These are phyloP conservation scores for Termitomyces sp. DNA, from an alignment of 768 basidiomycete species.

Conservation along the genomic window DNA sequence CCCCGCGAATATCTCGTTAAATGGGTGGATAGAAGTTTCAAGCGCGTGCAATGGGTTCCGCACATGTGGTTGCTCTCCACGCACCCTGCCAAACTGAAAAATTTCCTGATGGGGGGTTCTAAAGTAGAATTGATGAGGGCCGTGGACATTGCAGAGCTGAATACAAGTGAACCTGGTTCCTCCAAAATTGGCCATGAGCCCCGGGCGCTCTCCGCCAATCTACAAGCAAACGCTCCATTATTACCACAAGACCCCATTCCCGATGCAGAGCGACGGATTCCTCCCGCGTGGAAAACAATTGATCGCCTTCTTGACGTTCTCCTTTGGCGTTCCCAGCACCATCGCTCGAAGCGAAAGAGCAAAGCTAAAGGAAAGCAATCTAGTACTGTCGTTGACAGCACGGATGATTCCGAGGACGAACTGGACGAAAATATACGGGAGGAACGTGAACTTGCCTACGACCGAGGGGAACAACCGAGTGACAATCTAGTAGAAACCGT, in stretches of 20 bases:
- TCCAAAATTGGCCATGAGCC: constrained; percentile 43
- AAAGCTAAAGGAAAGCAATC: constrained; percentile 20
- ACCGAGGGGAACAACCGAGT: constrained; percentile 63
- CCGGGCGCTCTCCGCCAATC: constrained; percentile 29
- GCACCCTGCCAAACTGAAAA: constrained; percentile 62
- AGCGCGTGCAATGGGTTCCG: constrained; percentile 83
- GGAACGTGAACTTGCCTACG: constrained; percentile 39
- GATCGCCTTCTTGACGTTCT: constrained; percentile 86
- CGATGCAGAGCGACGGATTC: constrained; percentile 74
- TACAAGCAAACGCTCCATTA: constrained; percentile 20
- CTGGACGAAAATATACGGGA: constrained; percentile 26
- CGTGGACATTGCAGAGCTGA: constrained; percentile 26
- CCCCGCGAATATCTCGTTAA: constrained; percentile 95
- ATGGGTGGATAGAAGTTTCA: constrained; percentile 77
- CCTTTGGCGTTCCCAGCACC: constrained; percentile 47
- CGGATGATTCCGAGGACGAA: constrained; percentile 25
- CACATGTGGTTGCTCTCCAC: constrained; percentile 85
- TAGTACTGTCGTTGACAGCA: constrained; percentile 15
- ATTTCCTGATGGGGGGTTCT: constrained; percentile 70
- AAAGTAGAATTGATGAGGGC: constrained; percentile 62
- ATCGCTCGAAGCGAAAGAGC: constrained; percentile 21
- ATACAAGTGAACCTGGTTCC: constrained; percentile 20
- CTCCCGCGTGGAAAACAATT: constrained; percentile 80
- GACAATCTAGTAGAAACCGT: constrained; percentile 51
- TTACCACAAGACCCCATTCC: constrained; percentile 41